Base-by-base conservation (phyloP, 2,329 filamentous ascomycete species). In the Ophiobolus disseminans region DNA sequence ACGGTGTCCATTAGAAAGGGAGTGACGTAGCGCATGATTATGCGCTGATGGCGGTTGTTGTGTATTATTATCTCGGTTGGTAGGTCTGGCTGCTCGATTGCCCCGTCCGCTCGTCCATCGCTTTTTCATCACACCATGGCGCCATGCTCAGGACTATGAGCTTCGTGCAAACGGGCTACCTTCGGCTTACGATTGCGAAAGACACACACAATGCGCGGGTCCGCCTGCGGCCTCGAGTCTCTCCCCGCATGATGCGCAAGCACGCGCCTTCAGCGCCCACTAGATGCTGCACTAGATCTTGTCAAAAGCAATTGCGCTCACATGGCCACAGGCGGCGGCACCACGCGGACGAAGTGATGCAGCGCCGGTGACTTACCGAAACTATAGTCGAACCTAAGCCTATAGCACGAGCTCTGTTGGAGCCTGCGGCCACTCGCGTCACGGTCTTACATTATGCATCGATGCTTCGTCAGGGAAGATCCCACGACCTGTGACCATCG, bases 141-240 rank as follows among this genome's bases (percentile, higher is more conserved):
- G 43, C 54, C 37, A 57, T 46, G 40, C 14, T 48, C 34, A 20
- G 9, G 20, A 37, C 40, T 28, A 25, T 40, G 23, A 26, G 22
- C 31, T 45, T 52, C 35, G 21, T 23, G 44, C 45, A 44, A 31
- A 41, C 46, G 58, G 65, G 66, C 58, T 68, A 68, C 53, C 61
- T 60, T 65, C 65, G 65, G 66, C 66, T 68, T 64, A 65, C 45
- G 37, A 31, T 48, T 34, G 30, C 45, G 31, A 31, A 30, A 44
- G 34, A 48, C 39, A 48, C 37, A 44, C 40, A 39, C 26, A 19
- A 22, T 40, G 44, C 30, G 45, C 50, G 51, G 48, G 55, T 53
- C 45, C 48, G 57, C 53, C 53, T 50, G 40, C 40, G 47, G 41
- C 46, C 30, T 45, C 22, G n/a, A n/a, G n/a, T 38, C 25, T 26